Base-by-base conservation (phyloP, 805 yeast species). In the Ogataea henricii region DNA sequence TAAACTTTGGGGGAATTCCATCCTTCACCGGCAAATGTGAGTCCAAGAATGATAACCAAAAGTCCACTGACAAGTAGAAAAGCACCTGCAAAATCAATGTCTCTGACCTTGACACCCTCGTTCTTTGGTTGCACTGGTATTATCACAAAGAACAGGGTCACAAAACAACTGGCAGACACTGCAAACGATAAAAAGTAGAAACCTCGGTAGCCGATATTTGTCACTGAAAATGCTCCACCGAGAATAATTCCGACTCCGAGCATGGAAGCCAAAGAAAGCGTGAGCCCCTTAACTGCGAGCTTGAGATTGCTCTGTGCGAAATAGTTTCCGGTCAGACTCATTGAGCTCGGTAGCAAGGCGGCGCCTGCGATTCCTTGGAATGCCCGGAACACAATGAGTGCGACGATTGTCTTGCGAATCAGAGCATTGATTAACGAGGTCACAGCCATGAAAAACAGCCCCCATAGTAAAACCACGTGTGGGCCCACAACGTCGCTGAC, bases 291-390 rank as follows among this genome's bases (percentile, higher is more conserved):
- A 37, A 59, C 47, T n/a, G 4, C 63, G 59, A 4, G 7, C 8
- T 6, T 26, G 29, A 18, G 60, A 36, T 10, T 47, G 27, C 3
- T 47, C 33, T 7, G 59, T 62, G 43, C 40, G 41, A 54, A 63
- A 38, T 61, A 61, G 40, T 54, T 53, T 2, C 57, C 64, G 6
- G 57, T 50, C 5, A 63, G 14, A 0, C 58, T 58, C 44, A 52
- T 42, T 1, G 53, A 48, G 27, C 56, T 51, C 2, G 79, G 79
- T 14, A 76, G 58, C 8, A 71, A 47, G 4, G 70, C 64, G 1
- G 78, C 68, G 1, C 71, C 79, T 16, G 70, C 65, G 6, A 73
- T 55, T 12, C 79, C 79, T 53, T 74, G 79, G 1, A 76, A 43
- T 1, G 78, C 76, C 52, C 79, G 61, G 43, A 76, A 65, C 0